Evolutionary conservation across 306 rosid species (phyloP).

Genomic region (Glycine soja): DNA sequence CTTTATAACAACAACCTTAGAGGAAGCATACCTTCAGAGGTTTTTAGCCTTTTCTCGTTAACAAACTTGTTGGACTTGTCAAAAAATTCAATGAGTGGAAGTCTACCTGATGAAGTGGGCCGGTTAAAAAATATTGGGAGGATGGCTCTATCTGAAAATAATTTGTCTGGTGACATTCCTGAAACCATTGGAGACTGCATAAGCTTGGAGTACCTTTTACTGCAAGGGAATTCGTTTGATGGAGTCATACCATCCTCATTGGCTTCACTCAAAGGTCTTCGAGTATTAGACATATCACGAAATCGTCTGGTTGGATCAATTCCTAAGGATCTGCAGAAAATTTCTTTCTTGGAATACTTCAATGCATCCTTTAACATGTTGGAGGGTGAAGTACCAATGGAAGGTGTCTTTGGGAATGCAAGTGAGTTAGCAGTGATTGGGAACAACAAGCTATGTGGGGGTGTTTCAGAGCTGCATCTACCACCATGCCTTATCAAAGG

Average conservation of each 20-base stretch:
- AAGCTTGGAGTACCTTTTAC: constrained; percentile 42
- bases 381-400: constrained; percentile 55
- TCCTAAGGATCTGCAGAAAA: constrained; percentile 45
- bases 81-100: constrained; percentile 43
- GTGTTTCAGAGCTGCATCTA: constrained; percentile 40
- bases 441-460: constrained; percentile 49
- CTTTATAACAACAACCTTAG: constrained; percentile 39
- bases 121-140: neutral
- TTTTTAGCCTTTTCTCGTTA: constrained; percentile 29
- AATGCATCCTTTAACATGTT: constrained; percentile 57
- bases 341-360: constrained; percentile 30
- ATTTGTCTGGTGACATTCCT: constrained; percentile 50
- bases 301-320: constrained; percentile 50
- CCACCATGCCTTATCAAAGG: constrained; percentile 40
- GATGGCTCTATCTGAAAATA: constrained; percentile 43
- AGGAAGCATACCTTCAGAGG: constrained; percentile 49
- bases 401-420: constrained; percentile 52
- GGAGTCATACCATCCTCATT: constrained; percentile 49
- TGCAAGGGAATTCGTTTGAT: constrained; percentile 45
- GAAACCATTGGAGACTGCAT: constrained; percentile 42
- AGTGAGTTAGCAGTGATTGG: constrained; percentile 30
- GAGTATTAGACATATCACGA: constrained; percentile 45
- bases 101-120: constrained; percentile 42
- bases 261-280: constrained; percentile 46
- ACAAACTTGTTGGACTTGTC: constrained; percentile 43